These are phyloP conservation scores for Eutrema salsugineum DNA, from an alignment of 441 rosid genomes.

Conservation along the genomic window DNA sequence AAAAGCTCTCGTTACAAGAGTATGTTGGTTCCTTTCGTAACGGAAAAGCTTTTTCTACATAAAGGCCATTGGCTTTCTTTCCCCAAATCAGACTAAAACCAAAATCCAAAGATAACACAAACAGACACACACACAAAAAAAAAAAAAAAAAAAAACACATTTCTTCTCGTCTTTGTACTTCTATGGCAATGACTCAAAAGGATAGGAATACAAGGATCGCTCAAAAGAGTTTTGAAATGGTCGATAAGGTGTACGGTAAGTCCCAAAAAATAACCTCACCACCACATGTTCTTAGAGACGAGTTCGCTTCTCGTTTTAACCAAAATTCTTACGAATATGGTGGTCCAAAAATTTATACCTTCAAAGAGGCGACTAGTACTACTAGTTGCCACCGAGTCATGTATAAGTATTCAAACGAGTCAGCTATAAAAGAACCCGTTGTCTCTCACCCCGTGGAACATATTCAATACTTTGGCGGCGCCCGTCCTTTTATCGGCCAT, in stretches of 20 bases:
- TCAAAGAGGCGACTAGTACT: constrained; percentile 9
- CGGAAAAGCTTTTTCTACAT: background rate
- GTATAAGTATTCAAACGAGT: background rate
- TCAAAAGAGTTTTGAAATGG: constrained; percentile 24
- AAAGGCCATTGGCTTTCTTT: background rate
- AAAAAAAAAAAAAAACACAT: too few relatives aligned
- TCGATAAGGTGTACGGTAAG: constrained; percentile 14
- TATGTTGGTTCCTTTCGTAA: background rate
- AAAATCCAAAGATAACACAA: background rate
- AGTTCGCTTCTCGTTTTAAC: constrained; percentile 4
- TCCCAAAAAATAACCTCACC: background rate
- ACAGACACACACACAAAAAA: too few relatives aligned
- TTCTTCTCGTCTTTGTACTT: constrained; percentile 11
- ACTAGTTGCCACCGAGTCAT: background rate
- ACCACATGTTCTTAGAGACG: constrained; percentile 14
- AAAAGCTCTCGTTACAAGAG: background rate
- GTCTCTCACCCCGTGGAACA: constrained; percentile 8
- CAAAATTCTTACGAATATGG: constrained; percentile 10
- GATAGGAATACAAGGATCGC: constrained; percentile 1
- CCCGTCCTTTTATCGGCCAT: constrained; percentile 7
- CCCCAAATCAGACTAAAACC: background rate
- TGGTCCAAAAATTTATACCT: constrained; percentile 16
- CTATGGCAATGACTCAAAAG: constrained; percentile 22
- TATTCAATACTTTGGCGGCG: constrained; percentile 3
- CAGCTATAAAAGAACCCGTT: constrained; percentile 4